Evolutionary conservation across 75 land plant species (phyloP).

Genomic region (Picea sitchensis): DNA sequence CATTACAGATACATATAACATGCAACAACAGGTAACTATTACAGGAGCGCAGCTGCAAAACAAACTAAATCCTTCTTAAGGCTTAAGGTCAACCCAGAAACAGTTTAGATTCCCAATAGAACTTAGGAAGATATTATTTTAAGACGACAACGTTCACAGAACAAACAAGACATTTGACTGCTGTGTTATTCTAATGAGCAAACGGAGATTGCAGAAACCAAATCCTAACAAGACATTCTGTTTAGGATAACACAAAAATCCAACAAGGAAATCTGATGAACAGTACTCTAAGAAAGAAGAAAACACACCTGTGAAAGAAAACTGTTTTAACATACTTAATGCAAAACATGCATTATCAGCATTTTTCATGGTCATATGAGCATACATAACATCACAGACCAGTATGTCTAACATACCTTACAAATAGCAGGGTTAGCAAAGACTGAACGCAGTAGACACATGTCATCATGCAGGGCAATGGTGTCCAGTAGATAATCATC

Average conservation of each 20-base stretch:
- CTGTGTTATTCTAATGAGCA: not conserved
- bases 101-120: no score
- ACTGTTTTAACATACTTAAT: not conserved
- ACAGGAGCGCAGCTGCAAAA: not conserved
- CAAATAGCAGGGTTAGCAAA: conserved; percentile 84
- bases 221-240: not conserved
- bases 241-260: not conserved
- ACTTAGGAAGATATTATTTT: no score
- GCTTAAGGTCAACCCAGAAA: not conserved
- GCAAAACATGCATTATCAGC: not conserved
- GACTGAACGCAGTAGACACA: conserved; percentile 60
- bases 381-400: not conserved
- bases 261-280: not conserved
- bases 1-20: not conserved
- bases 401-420: conserved; percentile 51
- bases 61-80: not conserved
- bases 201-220: not conserved
- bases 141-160: no score
- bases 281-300: not conserved
- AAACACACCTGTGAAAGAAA: not conserved
- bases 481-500: conserved; percentile 85
- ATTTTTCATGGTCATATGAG: not conserved
- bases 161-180: no score
- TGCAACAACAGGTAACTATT: not conserved
- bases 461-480: conserved; percentile 86